phyloP scores from a whole-genome alignment of 345 rosid species.

The Aegle marmelos region DNA sequence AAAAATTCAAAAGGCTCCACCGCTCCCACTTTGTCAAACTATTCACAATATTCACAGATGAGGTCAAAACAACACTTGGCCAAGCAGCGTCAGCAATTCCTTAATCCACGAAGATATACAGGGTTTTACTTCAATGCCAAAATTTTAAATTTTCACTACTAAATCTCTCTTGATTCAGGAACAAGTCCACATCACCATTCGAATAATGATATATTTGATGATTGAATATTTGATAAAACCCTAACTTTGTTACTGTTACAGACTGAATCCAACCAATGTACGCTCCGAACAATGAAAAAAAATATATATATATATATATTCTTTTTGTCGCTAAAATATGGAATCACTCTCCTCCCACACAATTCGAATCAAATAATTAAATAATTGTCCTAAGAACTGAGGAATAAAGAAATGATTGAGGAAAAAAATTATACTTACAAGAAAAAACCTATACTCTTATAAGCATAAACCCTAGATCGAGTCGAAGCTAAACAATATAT shows the following conservation, averaged over 20 bases:
- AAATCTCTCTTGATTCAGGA: not conserved
- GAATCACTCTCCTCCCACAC: not conserved
- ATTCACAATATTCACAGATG: not conserved
- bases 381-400: slow-evolving; percentile 1
- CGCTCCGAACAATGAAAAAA: not conserved
- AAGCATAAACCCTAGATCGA: slow-evolving; percentile 23
- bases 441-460: slow-evolving; percentile 1
- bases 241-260: not conserved
- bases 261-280: not conserved
- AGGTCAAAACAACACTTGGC: not conserved
- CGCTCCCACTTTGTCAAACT: not conserved
- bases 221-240: slow-evolving; percentile 2
- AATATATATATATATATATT: no score
- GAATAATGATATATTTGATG: not conserved
- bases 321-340: not conserved
- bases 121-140: not conserved
- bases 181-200: not conserved
- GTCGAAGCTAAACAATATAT: slow-evolving; percentile 19
- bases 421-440: slow-evolving; percentile 1
- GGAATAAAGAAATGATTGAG: slow-evolving; percentile 5
- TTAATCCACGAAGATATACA: not conserved
- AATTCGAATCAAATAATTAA: not conserved
- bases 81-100: not conserved
- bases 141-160: not conserved
- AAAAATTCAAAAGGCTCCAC: slow-evolving; percentile 4